Evolutionary conservation across 345 rosid species (phyloP), one percentile per base, ranked within the genome.

Genomic region (Excoecaria cochinchinensis): DNA sequence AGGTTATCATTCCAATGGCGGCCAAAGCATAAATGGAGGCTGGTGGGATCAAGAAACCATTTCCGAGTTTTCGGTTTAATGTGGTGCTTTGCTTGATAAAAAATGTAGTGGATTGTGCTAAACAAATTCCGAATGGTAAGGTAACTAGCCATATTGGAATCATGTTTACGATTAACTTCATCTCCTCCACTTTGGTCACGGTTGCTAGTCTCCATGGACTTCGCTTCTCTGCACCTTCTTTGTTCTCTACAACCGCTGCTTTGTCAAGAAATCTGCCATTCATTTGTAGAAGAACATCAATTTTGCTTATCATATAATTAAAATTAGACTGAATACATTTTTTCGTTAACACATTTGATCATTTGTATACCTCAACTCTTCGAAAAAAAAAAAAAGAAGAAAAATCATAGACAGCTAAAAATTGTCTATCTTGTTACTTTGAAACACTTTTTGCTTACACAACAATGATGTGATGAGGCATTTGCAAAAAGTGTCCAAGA

Each of bases 111-210:
- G 89, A 63, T 80, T 93, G 99, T 25, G 97, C 87, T 10, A 89
- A 87, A 58, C 93, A 81, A 9, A 93, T 65, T 11, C 98, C 99
- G 56, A 95, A 95, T 4, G 96, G 93, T 67, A 95, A 77, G 5
- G 88, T 80, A 6, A 89, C 82, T 47, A 95, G 58, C 99, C 99
- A 95, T 47, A 95, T 89, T 48, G 99, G 99, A 60, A 90, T 81
- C 87, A 95, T 86, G 87, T 93, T 95, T 61, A 93, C 83, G 78
- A 95, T 71, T 47, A 95, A 91, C 87, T 95, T 95, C 78, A 86
- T 76, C 77, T 95, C 99, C 79, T 95, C 99, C 5, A 91, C 96
- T 40, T 85, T 81, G 57, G 96, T 95, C 79, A 93, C 91, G 0
- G 93, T 88, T 60, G 93, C 87, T 2, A 93, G 91, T 84, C 87